Conservation (phyloP, 2,329 filamentous ascomycete genomes). For the Pseudogymnoascus sp. region DNA sequence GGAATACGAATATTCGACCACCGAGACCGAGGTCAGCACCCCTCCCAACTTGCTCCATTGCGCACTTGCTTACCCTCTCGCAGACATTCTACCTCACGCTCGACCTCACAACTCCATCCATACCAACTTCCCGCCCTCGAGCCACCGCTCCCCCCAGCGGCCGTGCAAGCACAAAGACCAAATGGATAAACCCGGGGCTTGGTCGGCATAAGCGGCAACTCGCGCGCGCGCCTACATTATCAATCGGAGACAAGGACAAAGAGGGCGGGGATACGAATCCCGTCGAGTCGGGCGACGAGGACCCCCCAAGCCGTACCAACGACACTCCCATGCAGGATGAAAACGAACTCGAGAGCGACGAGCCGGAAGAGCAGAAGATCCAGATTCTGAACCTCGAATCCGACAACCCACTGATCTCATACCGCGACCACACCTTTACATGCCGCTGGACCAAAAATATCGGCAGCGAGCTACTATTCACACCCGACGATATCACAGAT, state of each 20-base stretch:
- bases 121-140: conserved; percentile 17
- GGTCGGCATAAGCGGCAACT: conserved; percentile 15
- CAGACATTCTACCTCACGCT: conserved; percentile 59
- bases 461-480: conserved; percentile 76
- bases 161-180: conserved; percentile 9
- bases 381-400: conserved; percentile 82
- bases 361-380: conserved; percentile 38
- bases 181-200: conserved; percentile 21
- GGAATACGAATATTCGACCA: conserved; percentile 61
- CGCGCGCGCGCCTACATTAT: conserved; percentile 9
- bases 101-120: conserved; percentile 45
- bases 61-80: conserved; percentile 9
- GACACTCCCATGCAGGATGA: conserved; percentile 27
- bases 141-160: conserved; percentile 7
- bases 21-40: conserved; percentile 50
- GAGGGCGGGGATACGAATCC: conserved; percentile 17
- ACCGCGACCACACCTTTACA: conserved; percentile 69
- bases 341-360: conserved; percentile 29
- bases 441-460: conserved; percentile 77
- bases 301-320: conserved; percentile 23
- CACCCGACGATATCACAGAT: conserved; percentile 36
- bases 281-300: conserved; percentile 16
- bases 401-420: conserved; percentile 67
- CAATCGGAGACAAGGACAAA: conserved; percentile 12
- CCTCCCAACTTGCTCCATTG: not conserved